Percentiles rank a stretch among this genome's conserved stretches.
These are phyloP conservation scores for Porcisia hertigi DNA, from an alignment of 208 protist genomes.

Conservation along the genomic window DNA sequence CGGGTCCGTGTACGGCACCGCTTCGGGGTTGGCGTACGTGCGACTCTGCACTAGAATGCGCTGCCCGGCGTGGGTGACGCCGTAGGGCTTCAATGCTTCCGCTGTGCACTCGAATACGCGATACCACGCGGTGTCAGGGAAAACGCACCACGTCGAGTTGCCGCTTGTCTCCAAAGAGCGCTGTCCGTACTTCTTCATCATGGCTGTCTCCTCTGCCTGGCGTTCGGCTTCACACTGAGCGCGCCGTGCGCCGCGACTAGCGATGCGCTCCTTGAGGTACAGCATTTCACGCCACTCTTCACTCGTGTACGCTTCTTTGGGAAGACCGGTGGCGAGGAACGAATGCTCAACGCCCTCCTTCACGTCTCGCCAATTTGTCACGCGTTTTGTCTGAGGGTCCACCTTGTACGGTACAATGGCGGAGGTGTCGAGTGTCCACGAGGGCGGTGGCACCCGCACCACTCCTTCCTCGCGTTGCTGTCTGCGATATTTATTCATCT, in stretches of 20 bases:
- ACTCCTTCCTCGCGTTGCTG: constrained; percentile 88
- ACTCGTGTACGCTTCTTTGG: constrained; percentile 74
- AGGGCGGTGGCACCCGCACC: constrained; percentile 80
- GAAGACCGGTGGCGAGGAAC: constrained; percentile 77
- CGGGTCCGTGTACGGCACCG: constrained; percentile 64
- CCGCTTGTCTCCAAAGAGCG: neutral
- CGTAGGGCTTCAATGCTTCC: constrained; percentile 57
- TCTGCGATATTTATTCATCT: constrained; percentile 76
- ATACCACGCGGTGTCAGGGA: constrained; percentile 80
- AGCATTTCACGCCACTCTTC: constrained; percentile 79
- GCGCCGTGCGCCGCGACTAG: constrained; percentile 41
- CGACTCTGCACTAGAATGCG: constrained; percentile 41
- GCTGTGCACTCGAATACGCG: constrained; percentile 66
- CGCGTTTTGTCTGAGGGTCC: constrained; percentile 57
- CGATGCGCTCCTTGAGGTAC: constrained; percentile 57
- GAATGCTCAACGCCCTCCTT: constrained; percentile 87
- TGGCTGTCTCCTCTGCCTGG: constrained; percentile 34
- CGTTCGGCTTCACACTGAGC: constrained; percentile 54
- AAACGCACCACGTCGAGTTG: constrained; percentile 34
- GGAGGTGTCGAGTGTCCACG: constrained; percentile 70
- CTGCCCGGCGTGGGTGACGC: constrained; percentile 48
- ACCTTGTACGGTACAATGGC: constrained; percentile 85
- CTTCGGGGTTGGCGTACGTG: constrained; percentile 42
- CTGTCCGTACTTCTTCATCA: constrained; percentile 18
- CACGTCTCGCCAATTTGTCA: constrained; percentile 89